Conservation (phyloP, 1,139 yeast species). For the Tardiomyces digboiensis region DNA sequence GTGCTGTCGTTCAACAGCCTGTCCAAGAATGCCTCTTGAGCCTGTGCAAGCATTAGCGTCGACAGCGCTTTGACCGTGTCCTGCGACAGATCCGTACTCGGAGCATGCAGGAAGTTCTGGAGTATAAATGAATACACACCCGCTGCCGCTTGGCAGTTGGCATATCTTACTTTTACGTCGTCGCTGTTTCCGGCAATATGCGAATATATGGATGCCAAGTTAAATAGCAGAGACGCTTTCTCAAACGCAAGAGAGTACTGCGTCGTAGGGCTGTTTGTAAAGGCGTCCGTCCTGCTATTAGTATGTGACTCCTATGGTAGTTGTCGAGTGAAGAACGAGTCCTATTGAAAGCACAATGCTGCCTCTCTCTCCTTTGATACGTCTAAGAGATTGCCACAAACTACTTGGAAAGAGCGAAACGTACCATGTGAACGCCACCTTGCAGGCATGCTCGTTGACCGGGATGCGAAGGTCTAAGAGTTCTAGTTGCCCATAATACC, state of each 20-base stretch:
- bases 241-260: slow-evolving; percentile 76
- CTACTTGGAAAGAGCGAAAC: no score
- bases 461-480: slow-evolving; percentile 71
- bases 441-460: slow-evolving; percentile 44
- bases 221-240: slow-evolving; percentile 77
- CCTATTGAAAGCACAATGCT: neutral
- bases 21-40: slow-evolving; percentile 74
- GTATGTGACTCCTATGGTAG: neutral
- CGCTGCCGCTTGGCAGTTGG: slow-evolving; percentile 64
- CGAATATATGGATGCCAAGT: slow-evolving; percentile 51
- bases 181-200: slow-evolving; percentile 37
- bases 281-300: slow-evolving; percentile 42
- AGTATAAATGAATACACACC: slow-evolving; percentile 66
- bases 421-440: slow-evolving; percentile 65
- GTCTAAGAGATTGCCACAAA: no score
- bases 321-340: no score
- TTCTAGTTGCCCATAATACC: slow-evolving; percentile 78
- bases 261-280: slow-evolving; percentile 41
- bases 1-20: slow-evolving; percentile 38
- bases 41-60: slow-evolving; percentile 70
- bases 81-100: slow-evolving; percentile 67
- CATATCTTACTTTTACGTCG: slow-evolving; percentile 52
- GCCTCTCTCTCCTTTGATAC: neutral
- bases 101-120: slow-evolving; percentile 85
- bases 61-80: slow-evolving; percentile 58